Percentiles rank a stretch among this genome's conserved stretches.
Conservation (phyloP, 129 eudicot species). For the Centella asiatica region DNA sequence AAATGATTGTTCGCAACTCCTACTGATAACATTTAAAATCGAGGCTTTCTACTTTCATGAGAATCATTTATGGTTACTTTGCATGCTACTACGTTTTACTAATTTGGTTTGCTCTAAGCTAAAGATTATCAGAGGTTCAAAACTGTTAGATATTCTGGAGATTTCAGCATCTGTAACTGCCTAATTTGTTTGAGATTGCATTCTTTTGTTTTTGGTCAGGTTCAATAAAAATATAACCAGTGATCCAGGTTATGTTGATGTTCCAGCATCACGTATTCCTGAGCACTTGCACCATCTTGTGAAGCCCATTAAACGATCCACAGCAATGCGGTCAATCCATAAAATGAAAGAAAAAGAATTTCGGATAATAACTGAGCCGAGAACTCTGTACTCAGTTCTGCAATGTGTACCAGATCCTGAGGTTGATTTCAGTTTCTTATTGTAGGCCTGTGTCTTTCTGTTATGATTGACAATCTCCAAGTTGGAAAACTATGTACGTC, state of each 20-base stretch:
- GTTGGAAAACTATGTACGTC: neutral
- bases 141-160: too few species aligned
- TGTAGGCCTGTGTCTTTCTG: neutral
- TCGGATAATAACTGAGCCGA: conserved; percentile 63
- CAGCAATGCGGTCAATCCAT: conserved; percentile 17
- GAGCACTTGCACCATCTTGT: conserved; percentile 63
- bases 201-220: conserved; percentile 31
- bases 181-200: neutral
- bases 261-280: conserved; percentile 74
- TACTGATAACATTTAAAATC: too few species aligned
- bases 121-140: too few species aligned
- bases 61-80: too few species aligned
- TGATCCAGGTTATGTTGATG: conserved; percentile 95
- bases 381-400: conserved; percentile 45
- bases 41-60: too few species aligned
- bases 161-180: neutral
- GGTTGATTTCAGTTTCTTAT: conserved; percentile 36
- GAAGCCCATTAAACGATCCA: conserved; percentile 49
- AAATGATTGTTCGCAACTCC: too few species aligned
- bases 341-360: conserved; percentile 62
- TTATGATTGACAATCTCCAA: neutral
- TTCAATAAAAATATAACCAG: conserved; percentile 63
- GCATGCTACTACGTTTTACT: neutral
- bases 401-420: conserved; percentile 73
- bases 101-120: neutral